Evolutionary conservation across 2,329 filamentous ascomycete genomes (phyloP), one percentile per base, ranked within the genome.

Genomic region (Calonectria leucothoes): DNA sequence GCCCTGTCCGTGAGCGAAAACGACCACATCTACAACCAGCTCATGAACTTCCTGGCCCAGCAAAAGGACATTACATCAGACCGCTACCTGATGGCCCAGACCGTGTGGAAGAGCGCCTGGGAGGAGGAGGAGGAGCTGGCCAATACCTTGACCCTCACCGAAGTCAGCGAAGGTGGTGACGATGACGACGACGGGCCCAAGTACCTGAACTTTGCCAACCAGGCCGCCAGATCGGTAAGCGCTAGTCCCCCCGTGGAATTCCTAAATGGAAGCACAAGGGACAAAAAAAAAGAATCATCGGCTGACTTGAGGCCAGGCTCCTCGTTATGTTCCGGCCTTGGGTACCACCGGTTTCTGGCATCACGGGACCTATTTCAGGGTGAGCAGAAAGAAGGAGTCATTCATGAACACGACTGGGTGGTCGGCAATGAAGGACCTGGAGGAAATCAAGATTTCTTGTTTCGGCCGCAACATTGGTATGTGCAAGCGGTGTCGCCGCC

Each of bases 191-290:
- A 82, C n/a, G 80, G 80, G 14, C 79, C 75, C 35, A 81, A 80
- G 68, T 91, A 89, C 76, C 87, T 91, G 64, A 92, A 92, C 80
- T 92, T 92, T 81, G 89, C 90, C 4, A 90, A 88, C 74, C 88
- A 91, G 73, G 88, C 90, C 74, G 88, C 89, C 14, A 87, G 87
- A 80, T 84, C 86, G 42, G 86, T 87, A 74, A 80, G 86, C 81
- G 7, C 15, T 39, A 11, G 3, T 1, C 5, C 23, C 5, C 23
- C 12, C 17, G 31, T 37, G 7, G 14, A 39, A 25, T 20, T 25
- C 7, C 23, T 27, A 4, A n/a, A 33, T 23, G 5, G 25, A 25
- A 23, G 25, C 27, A 27, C 7, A 39, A 27, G 25, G 14, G 10
- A 20, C 6, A 27, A 45, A 3, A 52, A 37, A 39, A 35, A 7